Base-by-base conservation (phyloP, 2,329 filamentous ascomycete genomes). In the Talaromyces amestolkiae region DNA sequence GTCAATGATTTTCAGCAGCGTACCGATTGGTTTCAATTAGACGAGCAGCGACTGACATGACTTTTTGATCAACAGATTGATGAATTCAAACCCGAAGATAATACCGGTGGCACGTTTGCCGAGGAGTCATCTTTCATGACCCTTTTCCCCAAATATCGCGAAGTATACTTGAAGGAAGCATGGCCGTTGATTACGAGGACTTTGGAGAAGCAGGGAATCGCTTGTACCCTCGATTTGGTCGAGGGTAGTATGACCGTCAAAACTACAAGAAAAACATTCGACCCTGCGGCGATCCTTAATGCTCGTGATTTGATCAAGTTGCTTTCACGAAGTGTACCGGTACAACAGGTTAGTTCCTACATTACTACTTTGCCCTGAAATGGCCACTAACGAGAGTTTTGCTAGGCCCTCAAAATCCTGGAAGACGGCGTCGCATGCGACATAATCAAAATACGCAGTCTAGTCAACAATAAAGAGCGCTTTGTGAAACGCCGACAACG, bases 241-340 rank as follows among this genome's bases (percentile, higher is more conserved):
- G 93, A 98, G 77, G 95, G 95, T 75, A 92, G 89, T 76, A 98
- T 98, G 94, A 93, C 91, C 0, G 94, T 98, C 69, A 96, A 94
- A 80, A 98, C 95, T 27, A 98, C 94, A 8, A 85, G 91, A 72
- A 93, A 93, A 78, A 96, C 93, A 3, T 96, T 85, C 76, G 95
- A 99, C 75, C 95, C 95, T 8, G 93, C 93, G 6, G 87, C 93
- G 4, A 96, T 99, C 65, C 85, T 99, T 64, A 97, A 97, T 71
- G 93, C 94, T 17, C 88, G 95, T 70, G 95, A 99, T 77, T 83
- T 99, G 68, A 95, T 99, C 77, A 97, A 97, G 76, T 83, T 99
- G 39, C 85, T 99, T 6, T 90, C 95, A 3, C 87, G 95, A 76
- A 95, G 91, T 72, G 95, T 99, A 5, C 95, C 95, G 1, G 92